phyloP scores from a whole-genome alignment of 805 yeast genomes.

The Isabelozyma rhagii region DNA sequence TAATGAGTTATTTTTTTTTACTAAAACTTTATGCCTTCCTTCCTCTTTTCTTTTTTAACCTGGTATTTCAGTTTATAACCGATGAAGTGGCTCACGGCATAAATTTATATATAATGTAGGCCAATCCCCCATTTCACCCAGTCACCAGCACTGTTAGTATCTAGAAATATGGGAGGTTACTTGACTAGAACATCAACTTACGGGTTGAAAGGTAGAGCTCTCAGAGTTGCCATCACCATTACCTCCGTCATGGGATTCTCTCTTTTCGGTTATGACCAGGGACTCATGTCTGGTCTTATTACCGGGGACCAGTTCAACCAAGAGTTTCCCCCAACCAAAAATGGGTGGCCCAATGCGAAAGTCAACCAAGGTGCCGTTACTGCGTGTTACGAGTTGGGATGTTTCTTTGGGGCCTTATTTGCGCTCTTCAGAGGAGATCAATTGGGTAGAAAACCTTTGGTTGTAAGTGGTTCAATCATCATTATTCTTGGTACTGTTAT shows the following conservation, averaged over 20 bases:
- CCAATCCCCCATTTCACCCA: no score
- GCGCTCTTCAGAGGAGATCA: slow-evolving; percentile 62
- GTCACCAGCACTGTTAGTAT: no score
- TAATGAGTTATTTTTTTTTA: no score
- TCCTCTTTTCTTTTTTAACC: no score
- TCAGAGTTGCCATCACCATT: slow-evolving; percentile 6
- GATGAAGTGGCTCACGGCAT: no score
- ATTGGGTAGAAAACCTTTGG: slow-evolving; percentile 63
- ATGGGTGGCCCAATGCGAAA: slow-evolving; percentile 2
- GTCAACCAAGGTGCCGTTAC: slow-evolving; percentile 65
- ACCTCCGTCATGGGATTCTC: slow-evolving; percentile 50
- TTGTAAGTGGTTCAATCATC: slow-evolving; percentile 54
- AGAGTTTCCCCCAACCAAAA: slow-evolving; percentile 28
- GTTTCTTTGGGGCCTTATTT: slow-evolving; percentile 67
- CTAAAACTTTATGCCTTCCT: no score
- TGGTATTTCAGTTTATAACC: no score
- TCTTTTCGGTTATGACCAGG: slow-evolving; percentile 77
- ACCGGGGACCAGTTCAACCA: slow-evolving; percentile 44
- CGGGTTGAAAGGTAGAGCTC: neutral
- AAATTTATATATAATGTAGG: no score
- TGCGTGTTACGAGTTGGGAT: slow-evolving; percentile 66
- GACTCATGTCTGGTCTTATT: slow-evolving; percentile 67
- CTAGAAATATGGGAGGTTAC: no score
- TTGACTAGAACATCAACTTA: no score
- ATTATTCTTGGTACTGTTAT: slow-evolving; percentile 64